Base-by-base conservation (phyloP, 2,329 filamentous ascomycete species). In the Ceratocystis ficicola region DNA sequence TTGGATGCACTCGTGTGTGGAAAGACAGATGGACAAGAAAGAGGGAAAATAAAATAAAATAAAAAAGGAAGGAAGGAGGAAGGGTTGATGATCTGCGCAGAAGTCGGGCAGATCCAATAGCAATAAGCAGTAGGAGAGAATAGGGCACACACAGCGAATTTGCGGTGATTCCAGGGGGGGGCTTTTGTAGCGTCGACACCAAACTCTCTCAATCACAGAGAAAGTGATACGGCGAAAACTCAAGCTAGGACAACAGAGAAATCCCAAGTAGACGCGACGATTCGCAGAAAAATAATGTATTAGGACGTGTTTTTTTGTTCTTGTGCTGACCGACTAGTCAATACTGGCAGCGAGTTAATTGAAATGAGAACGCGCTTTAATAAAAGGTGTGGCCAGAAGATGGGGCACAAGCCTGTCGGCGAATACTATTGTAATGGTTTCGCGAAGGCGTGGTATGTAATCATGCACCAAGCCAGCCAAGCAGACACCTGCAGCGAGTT, bases 111-210 rank as follows among this genome's bases (percentile, higher is more conserved):
- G 46, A 41, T 59, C 28, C n/a, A 41, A 59, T 59, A 32, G 44
- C 20, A 64, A 44, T 15, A 12, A n/a, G 36, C 32, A 62, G 22
- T 25, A 62, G 41, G n/a, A 44, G 30, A 28, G 41, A 52, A 52
- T 52, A 52, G 55, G 55, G 28, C 55, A 30, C 55, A 59, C 17
- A 59, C 32, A 59, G 55, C 32, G 55, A 30, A n/a, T 30, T n/a
- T 59, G 28, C 30, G 7, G 25, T 30, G 25, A 59, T 36, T 59
- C 55, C 7, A 59, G 28, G 55, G 52, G 52, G 55, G 25, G 25
- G 22, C 17, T 59, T 32, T 59, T 59, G 30, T 59, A 30, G 25
- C 55, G 55, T 59, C 55, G 25, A 59, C 28, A 59, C 55, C 55
- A 59, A 36, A 36, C 30, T 36, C 55, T 17, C 55, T 28, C 55